Evolutionary conservation across 2,329 filamentous ascomycete species (phyloP).

Genomic region (Trichoderma koningii): DNA sequence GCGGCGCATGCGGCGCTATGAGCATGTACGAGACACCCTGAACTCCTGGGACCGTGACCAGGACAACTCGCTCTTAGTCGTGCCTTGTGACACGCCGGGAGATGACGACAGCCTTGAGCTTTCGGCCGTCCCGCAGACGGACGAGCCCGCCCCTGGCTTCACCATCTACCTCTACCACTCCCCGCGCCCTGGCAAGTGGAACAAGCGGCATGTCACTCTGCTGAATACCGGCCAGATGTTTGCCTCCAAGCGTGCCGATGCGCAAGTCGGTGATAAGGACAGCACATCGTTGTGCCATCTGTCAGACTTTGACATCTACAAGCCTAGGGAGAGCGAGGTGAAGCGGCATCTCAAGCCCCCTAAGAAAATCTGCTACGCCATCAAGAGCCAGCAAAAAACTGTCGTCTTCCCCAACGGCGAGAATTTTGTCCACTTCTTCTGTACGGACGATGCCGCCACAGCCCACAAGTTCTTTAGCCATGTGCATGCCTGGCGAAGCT

Average conservation of each 20-base stretch:
- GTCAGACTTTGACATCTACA: constrained; percentile 91
- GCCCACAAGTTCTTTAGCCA: constrained; percentile 70
- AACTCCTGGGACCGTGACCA: constrained; percentile 88
- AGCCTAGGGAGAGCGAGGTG: constrained; percentile 67
- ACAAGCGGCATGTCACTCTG: constrained; percentile 78
- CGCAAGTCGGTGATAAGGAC: constrained; percentile 65
- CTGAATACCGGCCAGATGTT: constrained; percentile 71
- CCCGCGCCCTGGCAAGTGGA: constrained; percentile 82
- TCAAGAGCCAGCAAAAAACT: constrained; percentile 91
- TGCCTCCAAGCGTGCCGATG: constrained; percentile 69
- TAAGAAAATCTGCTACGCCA: constrained; percentile 80
- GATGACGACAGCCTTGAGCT: constrained; percentile 64
- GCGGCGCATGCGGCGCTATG: constrained; percentile 80
- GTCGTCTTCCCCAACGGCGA: constrained; percentile 78
- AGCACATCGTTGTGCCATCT: constrained; percentile 74
- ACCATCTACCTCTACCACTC: constrained; percentile 78
- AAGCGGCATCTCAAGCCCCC: constrained; percentile 76
- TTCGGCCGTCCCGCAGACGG: constrained; percentile 58
- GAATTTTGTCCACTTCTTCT: constrained; percentile 92
- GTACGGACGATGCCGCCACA: constrained; percentile 68
- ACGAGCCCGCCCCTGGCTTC: constrained; percentile 65
- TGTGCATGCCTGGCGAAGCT: constrained; percentile 83
- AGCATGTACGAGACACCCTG: constrained; percentile 82
- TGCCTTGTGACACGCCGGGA: constrained; percentile 59
- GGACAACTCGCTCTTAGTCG: constrained; percentile 72